Percentiles rank a stretch among this genome's conserved stretches.
phyloP scores from a whole-genome alignment of 352 stramenopile species.

The Globisporangium nodosum region DNA sequence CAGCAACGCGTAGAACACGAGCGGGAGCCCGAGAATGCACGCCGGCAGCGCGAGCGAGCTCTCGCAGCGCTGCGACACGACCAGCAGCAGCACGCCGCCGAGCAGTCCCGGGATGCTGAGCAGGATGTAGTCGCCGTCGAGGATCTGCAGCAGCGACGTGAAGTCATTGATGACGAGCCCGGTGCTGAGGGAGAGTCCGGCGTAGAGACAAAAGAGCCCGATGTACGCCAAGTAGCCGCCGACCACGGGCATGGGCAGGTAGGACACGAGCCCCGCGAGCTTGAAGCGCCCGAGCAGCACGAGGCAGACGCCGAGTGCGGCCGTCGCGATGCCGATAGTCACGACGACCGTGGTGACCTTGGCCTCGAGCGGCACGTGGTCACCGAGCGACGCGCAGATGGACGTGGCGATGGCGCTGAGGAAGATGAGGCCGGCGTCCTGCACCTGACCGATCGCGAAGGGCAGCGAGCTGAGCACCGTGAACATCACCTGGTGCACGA shows the following conservation, averaged over 20 bases:
- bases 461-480: constrained; percentile 88
- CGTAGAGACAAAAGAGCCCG: constrained; percentile 94
- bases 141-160: constrained; percentile 70
- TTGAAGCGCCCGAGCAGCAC: constrained; percentile 92
- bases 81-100: constrained; percentile 76
- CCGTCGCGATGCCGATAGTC: constrained; percentile 89
- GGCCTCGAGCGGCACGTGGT: constrained; percentile 50
- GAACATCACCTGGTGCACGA: constrained; percentile 92
- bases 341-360: constrained; percentile 94
- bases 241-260: constrained; percentile 96
- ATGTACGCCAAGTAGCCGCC: constrained; percentile 98
- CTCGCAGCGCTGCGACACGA: constrained; percentile 76
- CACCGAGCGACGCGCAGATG: constrained; percentile 76
- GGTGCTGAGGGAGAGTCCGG: constrained; percentile 90
- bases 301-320: constrained; percentile 89
- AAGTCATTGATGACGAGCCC: constrained; percentile 87
- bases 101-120: constrained; percentile 84
- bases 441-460: constrained; percentile 97
- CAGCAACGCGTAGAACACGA: constrained; percentile 90
- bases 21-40: constrained; percentile 84
- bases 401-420: constrained; percentile 92
- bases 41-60: constrained; percentile 69
- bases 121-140: constrained; percentile 56
- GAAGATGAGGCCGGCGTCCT: constrained; percentile 98
- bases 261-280: constrained; percentile 93